Evolutionary conservation across 306 rosid genomes (phyloP).

Genomic region (Lablab purpureus): DNA sequence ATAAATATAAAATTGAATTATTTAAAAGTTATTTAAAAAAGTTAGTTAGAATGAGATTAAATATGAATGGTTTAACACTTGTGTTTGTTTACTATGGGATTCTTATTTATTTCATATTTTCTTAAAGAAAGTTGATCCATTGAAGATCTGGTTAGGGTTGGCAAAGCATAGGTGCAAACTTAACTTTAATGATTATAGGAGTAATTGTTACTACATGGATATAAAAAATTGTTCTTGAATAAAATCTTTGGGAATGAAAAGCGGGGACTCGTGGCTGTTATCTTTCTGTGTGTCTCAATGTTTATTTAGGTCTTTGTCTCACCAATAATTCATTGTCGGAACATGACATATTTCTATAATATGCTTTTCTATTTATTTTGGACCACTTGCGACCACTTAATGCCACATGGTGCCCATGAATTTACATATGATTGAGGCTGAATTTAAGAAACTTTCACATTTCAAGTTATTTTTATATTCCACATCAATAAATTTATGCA

Average conservation of each 20-base stretch:
- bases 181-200: not conserved
- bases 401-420: conserved; percentile 19
- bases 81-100: too few relatives aligned
- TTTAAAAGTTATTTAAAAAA: too few relatives aligned
- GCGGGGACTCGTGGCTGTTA: conserved; percentile 11
- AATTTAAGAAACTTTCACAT: not conserved
- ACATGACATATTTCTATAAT: not conserved
- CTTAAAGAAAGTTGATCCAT: too few relatives aligned
- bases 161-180: too few relatives aligned
- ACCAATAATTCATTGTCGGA: not conserved
- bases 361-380: not conserved
- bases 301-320: conserved; percentile 7
- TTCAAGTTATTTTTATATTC: too few relatives aligned
- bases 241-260: not conserved
- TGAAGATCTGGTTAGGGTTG: too few relatives aligned
- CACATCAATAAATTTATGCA: too few relatives aligned
- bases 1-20: too few relatives aligned
- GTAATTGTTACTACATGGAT: not conserved
- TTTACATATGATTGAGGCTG: not conserved
- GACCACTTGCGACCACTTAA: not conserved
- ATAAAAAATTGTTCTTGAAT: not conserved
- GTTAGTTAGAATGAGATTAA: too few relatives aligned
- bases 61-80: too few relatives aligned
- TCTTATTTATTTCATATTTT: too few relatives aligned
- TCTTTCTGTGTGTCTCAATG: not conserved